Evolutionary conservation across 1,284 basidiomycete species (phyloP).

Genomic region (Pisolithus thermaeus): DNA sequence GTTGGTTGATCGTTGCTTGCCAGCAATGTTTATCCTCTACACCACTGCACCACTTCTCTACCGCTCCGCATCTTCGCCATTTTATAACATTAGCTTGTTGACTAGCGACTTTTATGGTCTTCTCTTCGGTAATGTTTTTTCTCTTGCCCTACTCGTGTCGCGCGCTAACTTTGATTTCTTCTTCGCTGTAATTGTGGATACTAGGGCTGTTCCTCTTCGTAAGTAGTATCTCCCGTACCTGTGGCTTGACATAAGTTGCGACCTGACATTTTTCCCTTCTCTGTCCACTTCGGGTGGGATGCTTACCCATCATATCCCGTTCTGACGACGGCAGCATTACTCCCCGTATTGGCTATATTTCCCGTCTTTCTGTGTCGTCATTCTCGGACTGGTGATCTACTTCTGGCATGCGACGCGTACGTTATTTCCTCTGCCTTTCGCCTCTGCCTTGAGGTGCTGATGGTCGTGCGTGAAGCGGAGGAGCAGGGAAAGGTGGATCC

Average conservation of each 20-base stretch:
- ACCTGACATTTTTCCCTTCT: not conserved
- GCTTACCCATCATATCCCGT: not conserved
- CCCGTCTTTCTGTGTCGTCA: constrained; percentile 61
- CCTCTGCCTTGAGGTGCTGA: constrained; percentile 3
- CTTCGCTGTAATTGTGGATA: not conserved
- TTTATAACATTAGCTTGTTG: constrained; percentile 77
- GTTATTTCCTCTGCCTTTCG: constrained; percentile 25
- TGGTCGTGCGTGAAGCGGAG: constrained; percentile 47
- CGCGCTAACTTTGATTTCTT: not conserved
- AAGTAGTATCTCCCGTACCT: constrained; percentile 21
- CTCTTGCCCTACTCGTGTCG: not conserved
- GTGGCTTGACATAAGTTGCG: constrained; percentile 5
- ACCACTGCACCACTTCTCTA: constrained; percentile 82
- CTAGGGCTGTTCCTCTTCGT: constrained; percentile 65
- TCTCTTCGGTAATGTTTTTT: constrained; percentile 56
- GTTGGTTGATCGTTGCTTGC: constrained; percentile 10
- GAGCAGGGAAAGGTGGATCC: constrained; percentile 67
- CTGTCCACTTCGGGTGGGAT: not conserved
- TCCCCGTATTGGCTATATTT: constrained; percentile 82
- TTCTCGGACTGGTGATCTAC: constrained; percentile 71
- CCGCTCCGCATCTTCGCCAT: constrained; percentile 75
- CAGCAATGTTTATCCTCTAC: constrained; percentile 78
- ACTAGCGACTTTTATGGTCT: constrained; percentile 84
- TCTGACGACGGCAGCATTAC: constrained; percentile 49
- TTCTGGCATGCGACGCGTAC: constrained; percentile 78